Base-by-base conservation (phyloP, 148 eudicot species). In the Chenopodium album region DNA sequence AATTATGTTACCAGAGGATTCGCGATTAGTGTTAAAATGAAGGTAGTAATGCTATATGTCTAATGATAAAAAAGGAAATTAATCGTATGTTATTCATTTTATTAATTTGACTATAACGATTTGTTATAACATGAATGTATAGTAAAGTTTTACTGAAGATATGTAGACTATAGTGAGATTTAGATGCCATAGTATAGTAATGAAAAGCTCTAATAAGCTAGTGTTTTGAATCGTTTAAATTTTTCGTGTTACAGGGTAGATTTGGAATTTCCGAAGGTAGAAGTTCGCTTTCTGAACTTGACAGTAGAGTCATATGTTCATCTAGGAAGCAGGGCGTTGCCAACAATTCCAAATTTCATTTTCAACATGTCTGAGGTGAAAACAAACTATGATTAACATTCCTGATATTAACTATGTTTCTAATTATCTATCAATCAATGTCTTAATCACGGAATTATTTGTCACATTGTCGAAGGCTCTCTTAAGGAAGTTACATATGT, bases 311-410 rank as follows among this genome's bases (percentile, higher is more conserved):
- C 98, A 32, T 91, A 70, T 73, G 94, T 91, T 28, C 98, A 85
- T 75, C 88, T 91, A 71, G 99, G 99, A 79, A 94, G 98, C 85
- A 88, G 99, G 85, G 99, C 99, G 48, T 84, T 96, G 84, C 99
- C 99, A 20, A 96, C 99, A 2, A 90, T 96, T 83, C 88, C 99
- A 20, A 96, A 96, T 80, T 96, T 92, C 87, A 85, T 96, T 46
- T 73, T 90, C 75, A 96, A 96, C 86, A 94, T 92, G 95, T 81
- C 92, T 28, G 99, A 96, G 97, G 99, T 94, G 89, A 78, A 64
- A 28, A 41, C 77, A 59, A 23, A 50, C 67, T 17, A 66, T 31
- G 26, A 29, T 47, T 48, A 41, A 10, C 9, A 10, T 2, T 46
- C 26, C 13, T 73, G 34, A 2, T 23, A 44, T 47, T n/a, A 3